These are phyloP conservation scores for Hymenotorrendiella dingleyae DNA, from an alignment of 2,329 filamentous ascomycete species.

Conservation along the genomic window DNA sequence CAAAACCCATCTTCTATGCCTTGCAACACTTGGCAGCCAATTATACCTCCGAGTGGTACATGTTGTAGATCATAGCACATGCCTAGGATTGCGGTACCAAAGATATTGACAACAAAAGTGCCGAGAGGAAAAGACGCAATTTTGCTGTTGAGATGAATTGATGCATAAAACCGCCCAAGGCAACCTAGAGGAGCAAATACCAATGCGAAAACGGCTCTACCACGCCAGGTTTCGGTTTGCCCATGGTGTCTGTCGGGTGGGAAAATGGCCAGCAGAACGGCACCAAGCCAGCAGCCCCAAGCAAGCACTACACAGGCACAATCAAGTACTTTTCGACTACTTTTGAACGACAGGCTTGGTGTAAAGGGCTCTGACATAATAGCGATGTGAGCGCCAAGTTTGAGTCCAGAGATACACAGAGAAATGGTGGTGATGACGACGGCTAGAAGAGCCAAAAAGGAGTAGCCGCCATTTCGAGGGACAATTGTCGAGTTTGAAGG, in stretches of 20 bases:
- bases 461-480: slow-evolving; percentile 66
- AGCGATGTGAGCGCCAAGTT: slow-evolving; percentile 71
- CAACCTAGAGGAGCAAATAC: slow-evolving; percentile 81
- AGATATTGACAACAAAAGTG: slow-evolving; percentile 76
- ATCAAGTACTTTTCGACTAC: slow-evolving; percentile 59
- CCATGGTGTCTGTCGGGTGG: slow-evolving; percentile 52
- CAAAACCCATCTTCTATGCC: slow-evolving; percentile 64
- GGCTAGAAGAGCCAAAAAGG: slow-evolving; percentile 73
- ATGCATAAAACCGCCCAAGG: slow-evolving; percentile 67
- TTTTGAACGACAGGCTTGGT: slow-evolving; percentile 52
- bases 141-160: slow-evolving; percentile 63
- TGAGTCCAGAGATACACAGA: slow-evolving; percentile 63
- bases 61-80: slow-evolving; percentile 78
- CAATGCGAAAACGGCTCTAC: slow-evolving; percentile 66
- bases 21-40: slow-evolving; percentile 63
- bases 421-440: slow-evolving; percentile 68
- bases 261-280: slow-evolving; percentile 64
- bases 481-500: slow-evolving; percentile 37
- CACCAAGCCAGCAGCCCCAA: slow-evolving; percentile 71
- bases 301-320: slow-evolving; percentile 57
- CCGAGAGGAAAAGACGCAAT: slow-evolving; percentile 70
- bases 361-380: slow-evolving; percentile 50
- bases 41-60: slow-evolving; percentile 43
- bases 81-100: slow-evolving; percentile 68
- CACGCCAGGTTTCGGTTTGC: slow-evolving; percentile 61